Conservation (phyloP, 495 filamentous ascomycete genomes). For the Lophiotrema nucula region DNA sequence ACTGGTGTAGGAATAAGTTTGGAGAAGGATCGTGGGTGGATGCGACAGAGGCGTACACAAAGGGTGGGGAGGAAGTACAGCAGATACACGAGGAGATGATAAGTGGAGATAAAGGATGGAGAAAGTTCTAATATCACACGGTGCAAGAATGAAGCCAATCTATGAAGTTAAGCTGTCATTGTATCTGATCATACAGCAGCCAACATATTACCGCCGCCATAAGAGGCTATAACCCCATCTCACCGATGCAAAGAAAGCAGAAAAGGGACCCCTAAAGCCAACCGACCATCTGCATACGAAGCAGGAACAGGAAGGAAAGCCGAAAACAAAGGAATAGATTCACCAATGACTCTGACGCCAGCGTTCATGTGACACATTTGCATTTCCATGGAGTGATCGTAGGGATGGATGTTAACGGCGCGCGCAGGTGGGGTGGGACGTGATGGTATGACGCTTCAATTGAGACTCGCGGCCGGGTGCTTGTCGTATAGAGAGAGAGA, state of each 20-base stretch:
- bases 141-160: neutral
- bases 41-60: slow-evolving; percentile 34
- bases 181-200: slow-evolving; percentile 30
- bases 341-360: slow-evolving; percentile 28
- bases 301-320: slow-evolving; percentile 18
- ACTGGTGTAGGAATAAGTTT: slow-evolving; percentile 42
- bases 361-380: too few relatives aligned
- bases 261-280: slow-evolving; percentile 4
- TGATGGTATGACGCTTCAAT: neutral
- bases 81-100: slow-evolving; percentile 24
- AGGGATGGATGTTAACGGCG: neutral
- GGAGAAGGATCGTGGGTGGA: slow-evolving; percentile 41
- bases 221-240: slow-evolving; percentile 5
- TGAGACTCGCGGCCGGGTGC: too few relatives aligned
- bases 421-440: neutral
- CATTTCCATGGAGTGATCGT: slow-evolving; percentile 15
- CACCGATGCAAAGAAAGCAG: slow-evolving; percentile 24
- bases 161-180: slow-evolving; percentile 16
- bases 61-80: slow-evolving; percentile 38
- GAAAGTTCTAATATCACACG: slow-evolving; percentile 3
- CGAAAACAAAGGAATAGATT: slow-evolving; percentile 9
- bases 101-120: slow-evolving; percentile 14
- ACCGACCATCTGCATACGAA: slow-evolving; percentile 1
- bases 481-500: neutral
- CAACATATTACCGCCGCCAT: slow-evolving; percentile 18